Evolutionary conservation across 2,329 filamentous ascomycete species (phyloP), one percentile per base, ranked within the genome.

Genomic region (Fusarium pseudoanthophilum): DNA sequence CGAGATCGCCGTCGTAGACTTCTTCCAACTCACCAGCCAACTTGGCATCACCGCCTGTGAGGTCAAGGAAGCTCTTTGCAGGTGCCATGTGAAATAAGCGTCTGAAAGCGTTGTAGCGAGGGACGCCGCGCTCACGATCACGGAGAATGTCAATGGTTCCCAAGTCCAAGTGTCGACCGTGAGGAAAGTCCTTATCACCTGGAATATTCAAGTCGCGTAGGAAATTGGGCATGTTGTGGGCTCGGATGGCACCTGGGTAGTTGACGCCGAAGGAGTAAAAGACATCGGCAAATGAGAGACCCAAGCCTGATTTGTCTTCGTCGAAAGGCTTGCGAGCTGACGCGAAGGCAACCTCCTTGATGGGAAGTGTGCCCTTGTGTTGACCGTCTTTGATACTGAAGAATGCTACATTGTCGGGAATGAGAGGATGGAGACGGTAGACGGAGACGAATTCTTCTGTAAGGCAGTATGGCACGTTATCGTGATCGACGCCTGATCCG

Each of bases 261-360:
- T 71, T 71, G 3, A 71, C 69, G 0, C 69, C 69, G 4, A 71
- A 71, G 1, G 69, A 72, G n/a, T 72, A 72, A 4, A 72, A 69
- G 4, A 69, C 52, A 21, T 71, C 69, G 0, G 69, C 69, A 8
- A 71, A 71, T 0, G 53, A 55, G 0, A 72, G 69, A 4, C 62
- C 64, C 0, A 71, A 2, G 0, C 63, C 56, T 0, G 46, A 24
- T 1, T 64, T 24, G 2, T 58, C 21, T 4, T 56, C 16, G 1
- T 52, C 39, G 1, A 71, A 39, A 1, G 68, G 69, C 5, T 71
- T 71, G 1, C 64, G 69, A 8, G 69, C 69, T 2, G 69, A 72
- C 2, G 43, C 63, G 5, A 71, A 71, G 0, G 69, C 48, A 13
- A 71, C 69, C 0, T 71, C 68, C 4, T 64, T 40, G 11, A 71